Evolutionary conservation across 2,329 filamentous ascomycete genomes (phyloP), one percentile per base, ranked within the genome.

Genomic region (Pseudocercospora eumusae): DNA sequence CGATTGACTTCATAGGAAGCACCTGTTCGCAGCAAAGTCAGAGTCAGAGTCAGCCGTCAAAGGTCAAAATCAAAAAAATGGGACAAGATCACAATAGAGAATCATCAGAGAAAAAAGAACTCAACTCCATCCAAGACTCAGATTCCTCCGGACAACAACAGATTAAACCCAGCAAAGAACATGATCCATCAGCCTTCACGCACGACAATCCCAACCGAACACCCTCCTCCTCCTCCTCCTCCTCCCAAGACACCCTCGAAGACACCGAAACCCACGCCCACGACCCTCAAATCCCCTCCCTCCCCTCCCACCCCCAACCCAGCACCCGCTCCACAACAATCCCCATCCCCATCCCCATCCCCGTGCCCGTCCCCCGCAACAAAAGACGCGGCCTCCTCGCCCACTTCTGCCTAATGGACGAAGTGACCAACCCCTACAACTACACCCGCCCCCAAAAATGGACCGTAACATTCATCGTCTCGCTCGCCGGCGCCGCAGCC

Each of bases 401-500:
- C 0, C 83, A 83, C 40, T 80, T 96, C 11, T 81, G 89, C 1
- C 63, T 96, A 31, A 80, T 96, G 15, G 88, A 92, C 1, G 93
- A 97, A 77, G 86, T 96, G 13, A 86, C 90, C 50, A 82, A 88
- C 31, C 89, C 92, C 0, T 86, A 88, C 62, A 84, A 91, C 56
- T 96, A 96, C 73, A 79, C 83, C 10, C 84, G 85, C 33, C 83
- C 79, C 55, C 91, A 85, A 13, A 96, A 96, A 85, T 96, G 92
- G 92, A 83, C 85, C 63, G 87, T 97, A 66, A 96, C 92, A 0
- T 80, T 86, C 36, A 84, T 93, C 53, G 85, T 96, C 50, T 89
- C 92, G 1, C 72, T 93, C 15, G 91, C 91, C 2, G 92, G 86
- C 1, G 86, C 88, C 13, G 89, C 86, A 0, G 91, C 89, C 0